phyloP scores from a whole-genome alignment of 371 early-diverging fungal species.

The Lichtheimia ornata region DNA sequence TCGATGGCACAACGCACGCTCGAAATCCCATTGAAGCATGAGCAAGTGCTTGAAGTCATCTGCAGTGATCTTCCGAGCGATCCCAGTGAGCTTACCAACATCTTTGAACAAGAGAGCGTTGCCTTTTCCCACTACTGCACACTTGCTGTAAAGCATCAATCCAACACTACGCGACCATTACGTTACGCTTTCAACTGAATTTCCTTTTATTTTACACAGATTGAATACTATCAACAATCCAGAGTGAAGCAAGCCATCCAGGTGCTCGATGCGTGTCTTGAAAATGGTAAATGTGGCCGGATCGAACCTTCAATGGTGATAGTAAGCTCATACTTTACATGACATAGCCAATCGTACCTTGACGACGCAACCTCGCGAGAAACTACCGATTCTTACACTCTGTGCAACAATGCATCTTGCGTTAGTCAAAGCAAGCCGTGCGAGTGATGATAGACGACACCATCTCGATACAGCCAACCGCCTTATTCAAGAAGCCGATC shows the following conservation, averaged over 20 bases:
- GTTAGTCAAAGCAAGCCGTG: slow-evolving; percentile 50
- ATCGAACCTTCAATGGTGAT: not conserved
- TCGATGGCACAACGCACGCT: slow-evolving; percentile 48
- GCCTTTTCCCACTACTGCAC: slow-evolving; percentile 73
- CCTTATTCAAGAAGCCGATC: slow-evolving; percentile 70
- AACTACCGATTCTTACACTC: slow-evolving; percentile 66
- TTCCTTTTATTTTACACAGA: slow-evolving; percentile 30
- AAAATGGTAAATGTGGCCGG: slow-evolving; percentile 49
- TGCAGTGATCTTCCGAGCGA: slow-evolving; percentile 71
- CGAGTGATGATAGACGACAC: slow-evolving; percentile 50
- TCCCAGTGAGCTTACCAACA: slow-evolving; percentile 74
- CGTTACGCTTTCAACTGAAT: not conserved
- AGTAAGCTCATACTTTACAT: too few species aligned
- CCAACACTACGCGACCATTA: not conserved
- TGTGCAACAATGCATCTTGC: slow-evolving; percentile 69
- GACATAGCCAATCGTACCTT: slow-evolving; percentile 10
- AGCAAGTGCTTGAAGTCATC: slow-evolving; percentile 80
- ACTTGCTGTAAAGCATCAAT: slow-evolving; percentile 65
- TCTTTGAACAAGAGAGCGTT: slow-evolving; percentile 74
- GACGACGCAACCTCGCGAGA: slow-evolving; percentile 53
- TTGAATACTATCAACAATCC: slow-evolving; percentile 77
- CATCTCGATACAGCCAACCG: slow-evolving; percentile 68
- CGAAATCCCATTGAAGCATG: slow-evolving; percentile 80
- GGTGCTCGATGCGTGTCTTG: slow-evolving; percentile 63
- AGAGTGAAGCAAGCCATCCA: slow-evolving; percentile 62